These are phyloP conservation scores for Musa balbisiana DNA, from an alignment of 202 grass and related monocot species.

Conservation along the genomic window DNA sequence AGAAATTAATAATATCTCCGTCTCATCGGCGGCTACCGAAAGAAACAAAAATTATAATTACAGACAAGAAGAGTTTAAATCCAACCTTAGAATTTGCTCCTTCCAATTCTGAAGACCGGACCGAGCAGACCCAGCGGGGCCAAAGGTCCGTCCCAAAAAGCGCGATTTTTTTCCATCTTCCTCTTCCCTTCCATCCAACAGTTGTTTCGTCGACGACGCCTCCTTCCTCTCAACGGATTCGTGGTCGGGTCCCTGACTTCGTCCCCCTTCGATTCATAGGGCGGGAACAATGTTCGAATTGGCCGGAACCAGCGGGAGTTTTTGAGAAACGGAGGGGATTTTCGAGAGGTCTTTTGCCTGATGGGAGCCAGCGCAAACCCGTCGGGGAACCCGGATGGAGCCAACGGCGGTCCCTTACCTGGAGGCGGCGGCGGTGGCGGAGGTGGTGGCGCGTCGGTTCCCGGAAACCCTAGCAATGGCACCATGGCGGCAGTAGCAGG, in stretches of 20 bases:
- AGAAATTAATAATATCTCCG: too few species aligned
- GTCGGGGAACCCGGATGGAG: conserved; percentile 15
- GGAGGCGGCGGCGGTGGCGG: conserved; percentile 21
- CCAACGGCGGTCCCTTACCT: conserved; percentile 24
- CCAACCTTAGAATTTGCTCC: too few species aligned
- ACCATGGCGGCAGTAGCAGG: conserved; percentile 27
- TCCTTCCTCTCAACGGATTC: background rate
- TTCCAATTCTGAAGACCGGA: too few species aligned
- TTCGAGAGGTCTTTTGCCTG: background rate
- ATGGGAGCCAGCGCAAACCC: conserved; percentile 24
- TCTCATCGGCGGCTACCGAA: background rate
- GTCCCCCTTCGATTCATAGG: background rate
- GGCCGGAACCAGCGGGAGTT: background rate
- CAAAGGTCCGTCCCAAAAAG: background rate
- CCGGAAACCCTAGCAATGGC: conserved; percentile 68
- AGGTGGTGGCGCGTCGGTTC: conserved; percentile 31
- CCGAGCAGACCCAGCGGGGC: too few species aligned
- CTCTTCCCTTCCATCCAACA: background rate
- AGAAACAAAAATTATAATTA: background rate
- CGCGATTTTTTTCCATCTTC: background rate
- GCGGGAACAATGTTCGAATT: conserved; percentile 7
- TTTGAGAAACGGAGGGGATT: background rate
- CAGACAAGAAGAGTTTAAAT: background rate
- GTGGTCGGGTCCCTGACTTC: background rate
- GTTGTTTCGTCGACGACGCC: too few species aligned